A percentile compares a stretch with the other conserved stretches of the same genome.
Evolutionary conservation across 2,329 filamentous ascomycete species (phyloP).

Genomic region (Cryphonectria japonica): DNA sequence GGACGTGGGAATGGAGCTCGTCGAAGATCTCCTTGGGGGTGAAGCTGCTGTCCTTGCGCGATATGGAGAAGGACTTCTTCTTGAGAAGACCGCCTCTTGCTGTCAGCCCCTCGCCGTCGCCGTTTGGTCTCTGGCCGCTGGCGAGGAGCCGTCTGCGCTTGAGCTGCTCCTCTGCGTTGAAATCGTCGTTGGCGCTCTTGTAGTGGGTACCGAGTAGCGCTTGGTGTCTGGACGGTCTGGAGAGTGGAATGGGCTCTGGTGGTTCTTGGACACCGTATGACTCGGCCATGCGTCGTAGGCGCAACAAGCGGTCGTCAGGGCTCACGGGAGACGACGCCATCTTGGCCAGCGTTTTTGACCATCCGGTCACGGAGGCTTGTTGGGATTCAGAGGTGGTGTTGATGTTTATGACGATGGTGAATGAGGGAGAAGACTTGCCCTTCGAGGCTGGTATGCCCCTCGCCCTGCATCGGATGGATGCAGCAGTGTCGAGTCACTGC

Average conservation of each 20-base stretch:
- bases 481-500: not conserved
- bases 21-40: constrained; percentile 58
- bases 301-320: constrained; percentile 47
- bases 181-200: constrained; percentile 53
- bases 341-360: not conserved
- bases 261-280: constrained; percentile 54
- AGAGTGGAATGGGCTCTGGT: constrained; percentile 44
- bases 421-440: not conserved
- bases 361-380: not conserved
- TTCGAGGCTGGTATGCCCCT: not conserved
- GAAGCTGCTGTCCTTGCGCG: constrained; percentile 52
- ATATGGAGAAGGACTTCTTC: constrained; percentile 50
- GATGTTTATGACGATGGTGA: not conserved
- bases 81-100: constrained; percentile 35
- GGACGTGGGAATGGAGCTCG: constrained; percentile 53
- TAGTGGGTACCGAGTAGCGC: constrained; percentile 46
- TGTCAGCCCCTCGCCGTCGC: constrained; percentile 34
- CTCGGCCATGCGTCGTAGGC: constrained; percentile 54
- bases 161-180: constrained; percentile 57
- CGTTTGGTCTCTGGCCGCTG: constrained; percentile 37
- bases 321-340: constrained; percentile 27
- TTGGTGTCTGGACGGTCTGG: constrained; percentile 39
- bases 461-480: not conserved
- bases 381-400: not conserved
- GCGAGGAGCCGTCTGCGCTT: constrained; percentile 46